Conservation (phyloP, 257 asterid species). For the Fraxinus excelsior region DNA sequence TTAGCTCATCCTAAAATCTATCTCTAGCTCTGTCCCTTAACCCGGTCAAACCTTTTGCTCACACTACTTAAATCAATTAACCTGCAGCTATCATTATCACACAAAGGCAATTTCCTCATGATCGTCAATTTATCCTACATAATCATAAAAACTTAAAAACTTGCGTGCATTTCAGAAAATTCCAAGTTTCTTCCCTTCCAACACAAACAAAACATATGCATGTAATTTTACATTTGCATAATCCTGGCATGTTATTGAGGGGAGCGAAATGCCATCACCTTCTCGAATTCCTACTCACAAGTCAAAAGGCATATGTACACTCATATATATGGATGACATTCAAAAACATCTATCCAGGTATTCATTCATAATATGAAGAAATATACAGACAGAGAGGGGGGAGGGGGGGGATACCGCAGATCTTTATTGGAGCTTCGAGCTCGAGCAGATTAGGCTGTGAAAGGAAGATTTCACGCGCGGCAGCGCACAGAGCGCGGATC, state of each 20-base stretch:
- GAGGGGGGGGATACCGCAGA: conserved; percentile 59
- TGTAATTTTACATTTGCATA: too few relatives aligned
- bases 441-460: conserved; percentile 91
- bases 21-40: neutral
- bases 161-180: too few relatives aligned
- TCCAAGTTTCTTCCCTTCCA: too few relatives aligned
- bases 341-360: neutral
- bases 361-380: neutral
- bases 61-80: neutral
- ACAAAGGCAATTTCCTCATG: neutral
- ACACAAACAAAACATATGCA: too few relatives aligned
- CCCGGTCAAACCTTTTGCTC: neutral
- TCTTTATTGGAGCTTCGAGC: conserved; percentile 97
- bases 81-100: neutral
- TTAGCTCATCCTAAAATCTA: neutral
- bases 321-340: neutral
- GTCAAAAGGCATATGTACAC: neutral
- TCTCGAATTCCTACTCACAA: neutral
- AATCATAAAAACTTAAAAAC: neutral
- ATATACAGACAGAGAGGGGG: neutral
- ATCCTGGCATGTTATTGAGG: neutral
- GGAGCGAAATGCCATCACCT: neutral
- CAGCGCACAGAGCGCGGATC: conserved; percentile 78
- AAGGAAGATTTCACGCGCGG: conserved; percentile 86
- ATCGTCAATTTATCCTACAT: neutral